phyloP scores from a whole-genome alignment of 2,329 filamentous ascomycete genomes.

The Epichloe typhina region DNA sequence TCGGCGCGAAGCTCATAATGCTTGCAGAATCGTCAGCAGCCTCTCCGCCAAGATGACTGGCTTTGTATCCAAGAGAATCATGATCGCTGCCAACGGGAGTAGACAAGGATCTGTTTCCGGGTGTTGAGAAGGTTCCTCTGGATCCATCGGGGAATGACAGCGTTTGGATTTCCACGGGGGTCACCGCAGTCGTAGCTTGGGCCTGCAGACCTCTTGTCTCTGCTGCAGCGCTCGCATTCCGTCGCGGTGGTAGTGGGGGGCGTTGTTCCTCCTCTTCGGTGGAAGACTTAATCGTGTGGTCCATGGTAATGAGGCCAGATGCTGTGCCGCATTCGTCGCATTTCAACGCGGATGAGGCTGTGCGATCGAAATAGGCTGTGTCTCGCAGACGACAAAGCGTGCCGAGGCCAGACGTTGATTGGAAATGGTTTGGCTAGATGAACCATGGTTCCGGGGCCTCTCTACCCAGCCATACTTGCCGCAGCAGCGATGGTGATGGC shows the following conservation, averaged over 20 bases:
- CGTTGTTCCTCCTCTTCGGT: slow-evolving; percentile 29
- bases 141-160: slow-evolving; percentile 59
- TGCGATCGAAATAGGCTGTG: not conserved
- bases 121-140: slow-evolving; percentile 46
- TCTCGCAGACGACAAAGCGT: not conserved
- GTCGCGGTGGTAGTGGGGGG: slow-evolving; percentile 43
- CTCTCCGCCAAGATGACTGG: slow-evolving; percentile 28
- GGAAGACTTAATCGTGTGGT: slow-evolving; percentile 14
- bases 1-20: slow-evolving; percentile 52
- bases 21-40: slow-evolving; percentile 48
- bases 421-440: not conserved
- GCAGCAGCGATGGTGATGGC: not conserved
- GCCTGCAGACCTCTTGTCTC: slow-evolving; percentile 35
- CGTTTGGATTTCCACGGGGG: slow-evolving; percentile 65
- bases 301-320: slow-evolving; percentile 14
- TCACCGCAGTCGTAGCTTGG: slow-evolving; percentile 73
- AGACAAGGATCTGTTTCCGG: slow-evolving; percentile 21
- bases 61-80: slow-evolving; percentile 22
- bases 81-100: slow-evolving; percentile 27
- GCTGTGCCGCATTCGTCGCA: slow-evolving; percentile 11
- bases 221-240: slow-evolving; percentile 21
- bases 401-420: not conserved
- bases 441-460: not conserved
- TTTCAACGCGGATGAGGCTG: slow-evolving; percentile 12
- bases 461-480: not conserved